phyloP scores from a whole-genome alignment of 257 asterid species.

The Craterostigma plantagineum region DNA sequence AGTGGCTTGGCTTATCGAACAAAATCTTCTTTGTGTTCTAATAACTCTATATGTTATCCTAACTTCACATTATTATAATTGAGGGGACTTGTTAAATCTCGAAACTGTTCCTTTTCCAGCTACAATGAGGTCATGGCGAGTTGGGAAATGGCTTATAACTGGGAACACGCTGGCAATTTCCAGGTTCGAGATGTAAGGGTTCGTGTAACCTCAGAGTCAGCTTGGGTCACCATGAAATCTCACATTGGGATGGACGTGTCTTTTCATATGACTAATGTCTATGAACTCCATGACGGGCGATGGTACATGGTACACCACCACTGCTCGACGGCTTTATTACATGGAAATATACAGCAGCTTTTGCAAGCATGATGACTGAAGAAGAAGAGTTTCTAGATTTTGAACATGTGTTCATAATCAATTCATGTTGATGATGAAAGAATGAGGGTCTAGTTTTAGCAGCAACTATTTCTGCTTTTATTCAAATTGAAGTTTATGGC shows the following conservation, averaged over 20 bases:
- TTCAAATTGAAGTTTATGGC: constrained; percentile 1
- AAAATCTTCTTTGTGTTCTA: too few relatives aligned
- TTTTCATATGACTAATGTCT: constrained; percentile 45
- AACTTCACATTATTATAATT: neutral
- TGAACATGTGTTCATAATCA: too few relatives aligned
- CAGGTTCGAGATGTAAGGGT: constrained; percentile 58
- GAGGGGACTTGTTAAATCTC: constrained; percentile 2
- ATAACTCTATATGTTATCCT: constrained; percentile 2
- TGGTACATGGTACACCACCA: constrained; percentile 98
- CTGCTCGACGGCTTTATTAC: constrained; percentile 18
- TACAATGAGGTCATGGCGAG: constrained; percentile 70
- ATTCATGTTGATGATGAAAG: too few relatives aligned
- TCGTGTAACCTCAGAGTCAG: constrained; percentile 52
- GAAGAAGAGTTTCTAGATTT: neutral
- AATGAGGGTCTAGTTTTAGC: too few relatives aligned
- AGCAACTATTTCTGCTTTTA: constrained; percentile 7
- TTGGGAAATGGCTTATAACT: constrained; percentile 67
- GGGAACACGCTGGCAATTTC: constrained; percentile 65
- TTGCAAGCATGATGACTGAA: too few relatives aligned
- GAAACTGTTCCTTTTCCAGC: constrained; percentile 20
- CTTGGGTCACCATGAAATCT: constrained; percentile 96
- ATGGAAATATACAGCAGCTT: too few relatives aligned
- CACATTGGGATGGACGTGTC: constrained; percentile 35
- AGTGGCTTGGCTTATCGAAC: too few relatives aligned
- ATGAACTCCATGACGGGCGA: constrained; percentile 64